phyloP scores from a whole-genome alignment of 345 rosid genomes.

The Eucalyptus marginata region DNA sequence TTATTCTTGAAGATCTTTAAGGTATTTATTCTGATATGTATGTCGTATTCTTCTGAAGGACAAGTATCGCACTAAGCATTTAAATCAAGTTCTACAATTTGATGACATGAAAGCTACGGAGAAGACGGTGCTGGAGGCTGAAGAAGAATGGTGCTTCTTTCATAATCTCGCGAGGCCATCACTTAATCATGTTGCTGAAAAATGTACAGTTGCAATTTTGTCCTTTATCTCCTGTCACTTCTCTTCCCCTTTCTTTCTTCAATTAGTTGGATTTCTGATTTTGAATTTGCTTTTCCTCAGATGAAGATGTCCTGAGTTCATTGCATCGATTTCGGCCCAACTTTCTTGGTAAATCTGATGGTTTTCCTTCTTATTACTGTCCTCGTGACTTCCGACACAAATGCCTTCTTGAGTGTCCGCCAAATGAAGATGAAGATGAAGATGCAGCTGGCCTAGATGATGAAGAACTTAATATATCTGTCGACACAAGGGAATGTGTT shows the following conservation, averaged over 20 bases:
- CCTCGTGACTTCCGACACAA: slow-evolving; percentile 59
- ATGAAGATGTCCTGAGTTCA: slow-evolving; percentile 55
- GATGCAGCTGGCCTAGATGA: slow-evolving; percentile 21
- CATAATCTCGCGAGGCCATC: slow-evolving; percentile 69
- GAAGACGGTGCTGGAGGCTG: slow-evolving; percentile 31
- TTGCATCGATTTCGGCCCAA: slow-evolving; percentile 72
- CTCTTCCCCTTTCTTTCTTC: not conserved
- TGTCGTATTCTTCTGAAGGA: slow-evolving; percentile 30
- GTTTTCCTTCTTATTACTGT: slow-evolving; percentile 44
- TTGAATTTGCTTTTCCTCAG: slow-evolving; percentile 26
- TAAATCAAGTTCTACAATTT: slow-evolving; percentile 27
- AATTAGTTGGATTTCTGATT: not conserved
- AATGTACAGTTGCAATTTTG: slow-evolving; percentile 37
- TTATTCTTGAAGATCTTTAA: not conserved
- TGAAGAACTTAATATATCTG: slow-evolving; percentile 18
- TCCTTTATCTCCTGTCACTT: not conserved
- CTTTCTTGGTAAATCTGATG: slow-evolving; percentile 34
- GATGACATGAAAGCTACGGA: slow-evolving; percentile 20
- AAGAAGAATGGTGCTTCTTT: slow-evolving; percentile 82
- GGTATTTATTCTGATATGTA: not conserved
- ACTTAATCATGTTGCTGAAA: slow-evolving; percentile 56
- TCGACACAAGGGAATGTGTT: slow-evolving; percentile 36
- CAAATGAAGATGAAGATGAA: slow-evolving; percentile 16
- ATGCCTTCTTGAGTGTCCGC: slow-evolving; percentile 40
- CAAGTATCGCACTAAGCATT: slow-evolving; percentile 57